Base-by-base conservation (phyloP, 78 protist species). In the Monocercomonoides exilis region DNA sequence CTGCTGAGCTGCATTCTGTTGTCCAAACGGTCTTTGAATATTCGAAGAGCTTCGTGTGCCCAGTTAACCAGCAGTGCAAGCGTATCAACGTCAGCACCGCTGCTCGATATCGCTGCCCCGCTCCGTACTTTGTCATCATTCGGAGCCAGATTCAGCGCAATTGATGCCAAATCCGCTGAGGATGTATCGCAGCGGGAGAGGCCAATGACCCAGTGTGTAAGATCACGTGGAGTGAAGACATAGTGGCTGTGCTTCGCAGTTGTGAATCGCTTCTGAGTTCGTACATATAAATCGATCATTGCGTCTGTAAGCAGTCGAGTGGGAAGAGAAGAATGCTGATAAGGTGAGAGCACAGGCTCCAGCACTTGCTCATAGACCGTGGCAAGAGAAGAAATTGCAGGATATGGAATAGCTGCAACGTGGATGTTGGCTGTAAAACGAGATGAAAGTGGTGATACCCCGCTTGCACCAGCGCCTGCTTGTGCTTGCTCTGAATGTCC, bases 161-260 rank as follows among this genome's bases (percentile, higher is more conserved):
- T 21, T 29, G 70, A 54, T 29, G 11, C 21, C 21, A 21, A 54
- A 54, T 54, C 70, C n/a, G n/a, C n/a, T n/a, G n/a, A n/a, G n/a
- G n/a, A n/a, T 54, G 21, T 21, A 54, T 90, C 90, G 77, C 90
- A 93, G 11, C 88, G 84, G 34, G 90, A 43, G 45, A 93, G 63
- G 6, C 84, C 84, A 38, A 81, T 3, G 4, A 70, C 81, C 94
- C 95, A 92, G 4, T 36, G n/a, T 43, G 96, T 92, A 41, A 95
- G 46, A 77, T 93, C 95, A 33, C 96, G 92, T 0, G 97, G 96
- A 1, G 93, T 90, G 80, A 91, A 94, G 43, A 92, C 3, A 88
- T 95, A 95, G 79, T 94, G 96, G 21, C 90, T 44, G 4, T 63
- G 87, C 63, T 41, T 32, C 4, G 2, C 41, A 29, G 86, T 5